Base-by-base conservation (phyloP, 805 yeast species). In the Wickerhamiella alocasiicola region DNA sequence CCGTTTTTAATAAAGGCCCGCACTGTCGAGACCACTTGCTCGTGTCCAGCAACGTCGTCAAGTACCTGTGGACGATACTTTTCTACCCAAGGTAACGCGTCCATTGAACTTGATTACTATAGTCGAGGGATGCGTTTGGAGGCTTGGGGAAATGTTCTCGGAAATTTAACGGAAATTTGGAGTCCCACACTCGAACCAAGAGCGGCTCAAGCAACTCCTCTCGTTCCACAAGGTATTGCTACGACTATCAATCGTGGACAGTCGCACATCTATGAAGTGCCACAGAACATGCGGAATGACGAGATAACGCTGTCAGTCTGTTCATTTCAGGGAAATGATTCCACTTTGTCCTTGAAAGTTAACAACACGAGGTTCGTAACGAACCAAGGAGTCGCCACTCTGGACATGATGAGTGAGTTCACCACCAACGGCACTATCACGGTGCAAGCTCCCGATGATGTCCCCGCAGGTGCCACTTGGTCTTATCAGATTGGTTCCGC, bases 21-120 rank as follows among this genome's bases (percentile, higher is more conserved):
- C 13, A 91, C 82, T 1, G 96, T 88, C 25, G 72, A 70, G 5
- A 91, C 83, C 23, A 85, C 83, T 37, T 81, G 91, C 36, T 73
- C 74, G 56, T 91, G 97, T 4, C 98, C 98, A 53, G 83, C 76
- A 7, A 91, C 88, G 35, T 91, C 95, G 46, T 81, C 84, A 39
- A 91, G 64, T 1, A 77, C 67, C 25, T 66, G 64, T 0, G 99
- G 99, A 48, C 99, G 76, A 60, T 88, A 91, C 59, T 91, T 91
- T 58, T 91, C 99, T 34, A 91, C 93, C 98, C 68, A 59, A 26
- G 51, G 56, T 12, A 36, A 20, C 9, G 33, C 18, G 32, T 36
- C 39, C 39, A 35, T 23, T 11, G 7, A 7, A 11, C 11, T 7
- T 23, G 7, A 7, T 23, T 23, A 7, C 26, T 23, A 23, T 23